These are phyloP conservation scores for Fusarium nematophilum DNA, from an alignment of 2,329 filamentous ascomycete species.

Conservation along the genomic window DNA sequence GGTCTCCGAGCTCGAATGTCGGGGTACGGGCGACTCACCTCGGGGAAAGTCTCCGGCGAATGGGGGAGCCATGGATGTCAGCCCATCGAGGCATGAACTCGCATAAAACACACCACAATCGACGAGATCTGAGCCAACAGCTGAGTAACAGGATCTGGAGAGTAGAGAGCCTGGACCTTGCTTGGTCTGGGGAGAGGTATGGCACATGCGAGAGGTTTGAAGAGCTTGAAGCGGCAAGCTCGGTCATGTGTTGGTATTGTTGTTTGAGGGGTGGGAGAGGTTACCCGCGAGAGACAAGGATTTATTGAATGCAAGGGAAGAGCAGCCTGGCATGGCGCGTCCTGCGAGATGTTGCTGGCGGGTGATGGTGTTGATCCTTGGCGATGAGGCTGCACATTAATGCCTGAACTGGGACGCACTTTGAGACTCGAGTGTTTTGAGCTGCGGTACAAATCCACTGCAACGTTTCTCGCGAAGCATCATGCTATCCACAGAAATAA, in stretches of 20 bases:
- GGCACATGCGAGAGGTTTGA: background rate
- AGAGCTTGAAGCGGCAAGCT: too few species aligned
- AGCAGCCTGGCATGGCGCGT: background rate
- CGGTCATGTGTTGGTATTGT: background rate
- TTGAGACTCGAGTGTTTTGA: too few species aligned
- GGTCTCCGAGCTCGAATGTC: constrained; percentile 39
- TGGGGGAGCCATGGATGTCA: constrained; percentile 7
- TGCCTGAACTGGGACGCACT: too few species aligned
- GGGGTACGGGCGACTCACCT: constrained; percentile 36
- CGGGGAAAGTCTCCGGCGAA: constrained; percentile 24
- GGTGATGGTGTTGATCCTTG: background rate
- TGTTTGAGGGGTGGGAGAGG: constrained; percentile 18
- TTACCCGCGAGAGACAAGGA: constrained; percentile 5
- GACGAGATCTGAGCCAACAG: background rate
- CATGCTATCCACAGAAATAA: too few species aligned
- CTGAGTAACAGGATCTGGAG: background rate
- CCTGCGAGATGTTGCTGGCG: constrained; percentile 1
- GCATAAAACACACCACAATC: constrained; percentile 23
- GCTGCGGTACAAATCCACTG: too few species aligned
- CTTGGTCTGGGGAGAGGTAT: background rate
- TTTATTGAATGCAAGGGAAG: constrained; percentile 2
- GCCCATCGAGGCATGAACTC: constrained; percentile 12
- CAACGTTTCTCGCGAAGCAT: too few species aligned
- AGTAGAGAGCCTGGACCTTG: constrained; percentile 4
- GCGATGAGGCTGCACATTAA: too few species aligned